Evolutionary conservation across 2,329 filamentous ascomycete genomes (phyloP).

Genomic region (Colletotrichum eremochloae): DNA sequence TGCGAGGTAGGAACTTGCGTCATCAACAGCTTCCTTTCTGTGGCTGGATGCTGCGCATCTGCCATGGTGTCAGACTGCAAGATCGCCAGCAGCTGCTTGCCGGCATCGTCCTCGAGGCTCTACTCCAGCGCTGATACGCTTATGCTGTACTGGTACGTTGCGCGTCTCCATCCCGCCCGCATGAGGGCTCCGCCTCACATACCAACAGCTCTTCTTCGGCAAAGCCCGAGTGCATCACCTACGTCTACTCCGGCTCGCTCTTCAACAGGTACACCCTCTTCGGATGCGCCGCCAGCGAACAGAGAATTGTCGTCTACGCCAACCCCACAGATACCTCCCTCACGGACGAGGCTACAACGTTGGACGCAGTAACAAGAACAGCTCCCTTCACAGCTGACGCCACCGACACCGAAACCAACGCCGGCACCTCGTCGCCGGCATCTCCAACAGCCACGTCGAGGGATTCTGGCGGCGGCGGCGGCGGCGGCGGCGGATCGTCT

Average conservation of each 20-base stretch:
- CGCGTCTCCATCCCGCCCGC: neutral
- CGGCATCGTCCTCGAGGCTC: constrained; percentile 43
- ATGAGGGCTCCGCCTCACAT: neutral
- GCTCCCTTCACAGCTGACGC: neutral
- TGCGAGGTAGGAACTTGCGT: constrained; percentile 48
- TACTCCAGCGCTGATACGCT: constrained; percentile 46
- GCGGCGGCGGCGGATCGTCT: constrained; percentile 50
- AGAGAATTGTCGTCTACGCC: constrained; percentile 45
- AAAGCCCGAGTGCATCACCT: constrained; percentile 49
- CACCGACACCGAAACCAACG: constrained; percentile 15
- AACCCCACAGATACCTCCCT: constrained; percentile 35
- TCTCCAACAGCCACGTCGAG: constrained; percentile 48
- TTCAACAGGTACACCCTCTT: constrained; percentile 49
- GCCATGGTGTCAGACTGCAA: constrained; percentile 44
- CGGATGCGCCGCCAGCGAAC: constrained; percentile 47
- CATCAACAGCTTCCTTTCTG: constrained; percentile 46
- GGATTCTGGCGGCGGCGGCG: constrained; percentile 48
- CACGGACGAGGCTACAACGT: constrained; percentile 13
- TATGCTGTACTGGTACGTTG: constrained; percentile 51
- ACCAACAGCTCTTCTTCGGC: constrained; percentile 43
- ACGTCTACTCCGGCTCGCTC: constrained; percentile 45
- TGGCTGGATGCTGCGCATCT: constrained; percentile 51
- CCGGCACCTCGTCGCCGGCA: neutral
- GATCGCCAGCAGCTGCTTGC: constrained; percentile 47
- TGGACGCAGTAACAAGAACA: constrained; percentile 6